These are phyloP conservation scores for Rubus idaeus DNA, from an alignment of 306 rosid genomes.

Conservation along the genomic window DNA sequence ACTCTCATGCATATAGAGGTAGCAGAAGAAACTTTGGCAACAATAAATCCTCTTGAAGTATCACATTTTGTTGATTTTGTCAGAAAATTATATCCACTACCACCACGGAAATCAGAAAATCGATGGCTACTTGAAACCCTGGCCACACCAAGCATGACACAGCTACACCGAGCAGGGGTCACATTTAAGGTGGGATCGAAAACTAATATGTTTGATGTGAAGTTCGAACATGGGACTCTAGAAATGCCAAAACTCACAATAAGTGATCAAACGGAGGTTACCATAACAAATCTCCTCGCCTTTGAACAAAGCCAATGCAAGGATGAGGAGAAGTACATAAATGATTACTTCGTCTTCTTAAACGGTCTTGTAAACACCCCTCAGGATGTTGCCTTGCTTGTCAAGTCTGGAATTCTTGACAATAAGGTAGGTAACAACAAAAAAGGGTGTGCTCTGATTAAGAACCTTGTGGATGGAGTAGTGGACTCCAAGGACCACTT, in stretches of 20 bases:
- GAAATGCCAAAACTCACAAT: slow-evolving; percentile 30
- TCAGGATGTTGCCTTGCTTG: slow-evolving; percentile 17
- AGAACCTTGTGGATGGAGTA: not conserved
- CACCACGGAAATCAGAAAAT: not conserved
- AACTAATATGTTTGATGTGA: slow-evolving; percentile 25
- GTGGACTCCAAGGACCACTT: slow-evolving; percentile 13
- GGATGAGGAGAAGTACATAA: slow-evolving; percentile 3
- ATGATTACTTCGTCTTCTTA: slow-evolving; percentile 27
- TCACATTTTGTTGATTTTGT: slow-evolving; percentile 16
- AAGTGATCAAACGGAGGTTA: not conserved
- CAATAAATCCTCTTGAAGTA: not conserved
- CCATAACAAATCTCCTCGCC: slow-evolving; percentile 28
- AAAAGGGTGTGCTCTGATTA: not conserved
- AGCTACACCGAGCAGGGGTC: slow-evolving; percentile 36
- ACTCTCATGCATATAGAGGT: not conserved
- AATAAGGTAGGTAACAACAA: slow-evolving; percentile 11
- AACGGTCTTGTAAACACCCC: slow-evolving; percentile 22
- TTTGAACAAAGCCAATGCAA: slow-evolving; percentile 32
- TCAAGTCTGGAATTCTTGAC: not conserved
- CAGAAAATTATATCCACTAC: slow-evolving; percentile 16
- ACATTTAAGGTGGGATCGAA: slow-evolving; percentile 6
- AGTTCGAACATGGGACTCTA: slow-evolving; percentile 20
- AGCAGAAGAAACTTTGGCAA: not conserved
- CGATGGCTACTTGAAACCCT: slow-evolving; percentile 2
- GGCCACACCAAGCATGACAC: slow-evolving; percentile 22